Percentiles rank a stretch among this genome's conserved stretches.
These are phyloP conservation scores for Zoysia matrella DNA, from an alignment of 202 grass and related monocot genomes.

Conservation along the genomic window DNA sequence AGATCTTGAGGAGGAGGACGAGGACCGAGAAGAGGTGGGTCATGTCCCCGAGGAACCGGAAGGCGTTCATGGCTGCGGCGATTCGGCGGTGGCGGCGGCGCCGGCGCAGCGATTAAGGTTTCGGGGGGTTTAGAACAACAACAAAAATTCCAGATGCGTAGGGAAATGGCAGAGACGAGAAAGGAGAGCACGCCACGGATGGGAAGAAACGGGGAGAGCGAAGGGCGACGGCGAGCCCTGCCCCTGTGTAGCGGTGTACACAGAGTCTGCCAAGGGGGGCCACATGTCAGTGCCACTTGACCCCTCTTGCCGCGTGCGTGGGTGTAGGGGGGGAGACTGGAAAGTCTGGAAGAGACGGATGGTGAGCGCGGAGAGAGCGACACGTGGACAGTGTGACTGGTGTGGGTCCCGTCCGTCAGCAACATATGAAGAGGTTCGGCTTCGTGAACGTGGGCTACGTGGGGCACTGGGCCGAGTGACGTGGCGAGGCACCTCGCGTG, in stretches of 20 bases:
- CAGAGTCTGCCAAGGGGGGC: background rate
- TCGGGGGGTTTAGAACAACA: conserved; percentile 40
- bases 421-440: background rate
- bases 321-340: background rate
- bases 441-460: background rate
- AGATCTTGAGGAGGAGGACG: conserved; percentile 99
- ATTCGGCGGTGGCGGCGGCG: background rate
- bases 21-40: conserved; percentile 95
- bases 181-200: background rate
- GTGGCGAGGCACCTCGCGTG: conserved; percentile 40
- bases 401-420: background rate
- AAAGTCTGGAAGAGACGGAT: too few species aligned
- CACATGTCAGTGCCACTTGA: background rate
- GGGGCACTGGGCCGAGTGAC: conserved; percentile 3
- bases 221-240: background rate
- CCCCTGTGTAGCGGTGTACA: conserved; percentile 10
- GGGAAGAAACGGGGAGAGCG: conserved; percentile 14
- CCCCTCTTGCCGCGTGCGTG: background rate
- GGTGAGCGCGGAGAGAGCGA: background rate
- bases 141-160: conserved; percentile 25
- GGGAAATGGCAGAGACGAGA: conserved; percentile 41
- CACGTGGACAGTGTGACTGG: background rate
- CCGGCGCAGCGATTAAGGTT: conserved; percentile 29
- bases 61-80: conserved; percentile 78
- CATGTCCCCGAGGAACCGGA: conserved; percentile 94